These are phyloP conservation scores for Paramecium octaurelia DNA, from an alignment of 73 alveolate genomes.

Conservation along the genomic window DNA sequence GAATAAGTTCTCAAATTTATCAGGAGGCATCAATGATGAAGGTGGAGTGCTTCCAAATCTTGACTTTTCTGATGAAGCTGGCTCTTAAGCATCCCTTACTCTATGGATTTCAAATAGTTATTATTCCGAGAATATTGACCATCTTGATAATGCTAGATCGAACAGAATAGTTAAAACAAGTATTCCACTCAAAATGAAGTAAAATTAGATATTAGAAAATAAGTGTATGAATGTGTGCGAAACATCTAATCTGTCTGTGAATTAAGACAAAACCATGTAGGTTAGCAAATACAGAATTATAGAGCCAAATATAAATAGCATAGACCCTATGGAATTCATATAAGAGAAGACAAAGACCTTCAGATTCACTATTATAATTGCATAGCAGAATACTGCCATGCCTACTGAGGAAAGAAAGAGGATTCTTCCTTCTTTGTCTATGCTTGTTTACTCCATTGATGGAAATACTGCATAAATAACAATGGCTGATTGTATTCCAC, in stretches of 20 bases:
- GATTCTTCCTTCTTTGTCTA: conserved; percentile 42
- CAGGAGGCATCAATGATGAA: background rate
- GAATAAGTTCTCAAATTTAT: background rate
- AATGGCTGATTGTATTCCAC: conserved; percentile 24
- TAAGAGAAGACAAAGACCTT: conserved; percentile 44
- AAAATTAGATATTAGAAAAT: background rate
- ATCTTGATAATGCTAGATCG: conserved; percentile 17
- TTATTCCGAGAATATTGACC: conserved; percentile 23
- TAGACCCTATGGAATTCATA: conserved; percentile 1
- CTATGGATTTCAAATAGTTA: background rate
- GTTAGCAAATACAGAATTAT: conserved; percentile 39
- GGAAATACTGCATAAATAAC: conserved; percentile 39
- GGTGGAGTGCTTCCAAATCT: background rate
- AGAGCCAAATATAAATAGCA: conserved; percentile 12
- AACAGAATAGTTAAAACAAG: background rate
- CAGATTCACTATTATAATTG: conserved; percentile 43
- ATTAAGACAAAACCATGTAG: background rate
- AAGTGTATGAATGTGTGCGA: background rate
- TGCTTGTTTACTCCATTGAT: conserved; percentile 31
- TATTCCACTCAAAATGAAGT: background rate
- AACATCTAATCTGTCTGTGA: background rate
- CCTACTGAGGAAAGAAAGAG: conserved; percentile 47
- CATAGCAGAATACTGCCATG: conserved; percentile 49
- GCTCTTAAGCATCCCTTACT: background rate
- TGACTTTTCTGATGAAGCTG: background rate